Percentiles rank a stretch among this genome's conserved stretches.
Conservation (phyloP, 495 filamentous ascomycete genomes). For the Neurospora sp. region DNA sequence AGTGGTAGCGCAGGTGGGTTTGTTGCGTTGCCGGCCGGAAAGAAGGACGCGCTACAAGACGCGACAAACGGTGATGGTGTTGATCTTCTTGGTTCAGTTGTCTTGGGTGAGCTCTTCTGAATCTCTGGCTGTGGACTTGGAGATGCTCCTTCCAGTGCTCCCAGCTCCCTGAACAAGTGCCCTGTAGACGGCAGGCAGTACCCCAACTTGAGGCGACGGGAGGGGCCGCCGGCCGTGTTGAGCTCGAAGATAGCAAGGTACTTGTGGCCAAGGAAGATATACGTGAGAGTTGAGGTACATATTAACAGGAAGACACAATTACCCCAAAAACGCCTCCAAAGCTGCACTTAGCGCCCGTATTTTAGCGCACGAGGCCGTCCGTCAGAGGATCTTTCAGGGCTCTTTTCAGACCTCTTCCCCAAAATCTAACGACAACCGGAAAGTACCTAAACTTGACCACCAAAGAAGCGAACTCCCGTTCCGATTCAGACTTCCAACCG, state of each 20-base stretch:
- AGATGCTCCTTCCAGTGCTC: background rate
- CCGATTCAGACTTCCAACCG: background rate
- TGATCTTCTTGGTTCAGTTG: background rate
- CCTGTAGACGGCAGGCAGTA: background rate
- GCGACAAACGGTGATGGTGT: background rate
- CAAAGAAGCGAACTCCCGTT: background rate
- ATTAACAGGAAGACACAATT: background rate
- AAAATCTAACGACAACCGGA: constrained; percentile 19
- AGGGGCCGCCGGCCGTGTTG: background rate
- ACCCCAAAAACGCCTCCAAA: background rate
- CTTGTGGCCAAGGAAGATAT: background rate
- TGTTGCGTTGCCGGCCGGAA: background rate
- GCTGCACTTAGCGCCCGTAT: background rate
- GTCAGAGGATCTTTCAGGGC: background rate
- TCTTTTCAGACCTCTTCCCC: constrained; percentile 3
- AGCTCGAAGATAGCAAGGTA: background rate
- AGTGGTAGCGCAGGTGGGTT: background rate
- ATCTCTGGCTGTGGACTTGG: background rate
- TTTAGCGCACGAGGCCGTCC: background rate
- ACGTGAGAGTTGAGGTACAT: background rate
- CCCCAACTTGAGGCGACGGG: background rate
- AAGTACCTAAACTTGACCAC: constrained; percentile 9
- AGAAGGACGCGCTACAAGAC: background rate
- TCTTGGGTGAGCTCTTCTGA: background rate
- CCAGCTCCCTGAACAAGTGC: background rate